Evolutionary conservation across 176 grass and related monocot genomes (phyloP).

Genomic region (Poa annua): DNA sequence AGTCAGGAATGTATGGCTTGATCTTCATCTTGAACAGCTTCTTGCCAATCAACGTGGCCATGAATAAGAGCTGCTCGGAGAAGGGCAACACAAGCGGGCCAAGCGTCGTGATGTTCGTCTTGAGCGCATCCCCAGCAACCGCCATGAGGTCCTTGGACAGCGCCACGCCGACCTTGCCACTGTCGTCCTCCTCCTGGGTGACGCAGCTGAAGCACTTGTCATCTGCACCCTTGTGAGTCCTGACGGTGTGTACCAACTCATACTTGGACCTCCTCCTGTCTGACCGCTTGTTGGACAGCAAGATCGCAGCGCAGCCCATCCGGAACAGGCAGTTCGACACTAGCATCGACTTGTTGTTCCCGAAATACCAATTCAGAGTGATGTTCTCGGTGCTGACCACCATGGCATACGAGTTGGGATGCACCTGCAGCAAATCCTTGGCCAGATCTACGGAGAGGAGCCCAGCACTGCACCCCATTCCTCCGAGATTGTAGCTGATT

Average conservation of each 20-base stretch:
- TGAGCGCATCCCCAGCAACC: slow-evolving; percentile 80
- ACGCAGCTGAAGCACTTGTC: slow-evolving; percentile 82
- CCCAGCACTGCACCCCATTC: slow-evolving; percentile 91
- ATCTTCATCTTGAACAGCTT: slow-evolving; percentile 81
- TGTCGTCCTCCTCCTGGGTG: slow-evolving; percentile 78
- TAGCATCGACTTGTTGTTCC: slow-evolving; percentile 76
- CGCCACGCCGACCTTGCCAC: slow-evolving; percentile 60
- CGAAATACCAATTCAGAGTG: slow-evolving; percentile 87
- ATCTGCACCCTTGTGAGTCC: slow-evolving; percentile 84
- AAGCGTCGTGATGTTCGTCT: slow-evolving; percentile 88
- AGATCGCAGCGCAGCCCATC: slow-evolving; percentile 79
- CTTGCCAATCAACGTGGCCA: slow-evolving; percentile 57
- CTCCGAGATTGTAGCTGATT: slow-evolving; percentile 79
- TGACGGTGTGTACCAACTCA: slow-evolving; percentile 76
- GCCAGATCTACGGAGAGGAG: slow-evolving; percentile 73
- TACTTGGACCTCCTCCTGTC: slow-evolving; percentile 73
- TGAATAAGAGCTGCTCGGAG: slow-evolving; percentile 80
- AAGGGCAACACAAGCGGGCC: slow-evolving; percentile 78
- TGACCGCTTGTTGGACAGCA: slow-evolving; percentile 65
- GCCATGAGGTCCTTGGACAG: slow-evolving; percentile 88
- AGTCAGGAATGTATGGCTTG: slow-evolving; percentile 88
- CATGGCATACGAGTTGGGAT: slow-evolving; percentile 74
- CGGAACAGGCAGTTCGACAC: slow-evolving; percentile 87
- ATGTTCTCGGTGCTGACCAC: slow-evolving; percentile 90
- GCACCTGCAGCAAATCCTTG: slow-evolving; percentile 80